Evolutionary conservation across 2,329 filamentous ascomycete species (phyloP), one percentile per base, ranked within the genome.

Genomic region (Verticillium nonalfalfae): DNA sequence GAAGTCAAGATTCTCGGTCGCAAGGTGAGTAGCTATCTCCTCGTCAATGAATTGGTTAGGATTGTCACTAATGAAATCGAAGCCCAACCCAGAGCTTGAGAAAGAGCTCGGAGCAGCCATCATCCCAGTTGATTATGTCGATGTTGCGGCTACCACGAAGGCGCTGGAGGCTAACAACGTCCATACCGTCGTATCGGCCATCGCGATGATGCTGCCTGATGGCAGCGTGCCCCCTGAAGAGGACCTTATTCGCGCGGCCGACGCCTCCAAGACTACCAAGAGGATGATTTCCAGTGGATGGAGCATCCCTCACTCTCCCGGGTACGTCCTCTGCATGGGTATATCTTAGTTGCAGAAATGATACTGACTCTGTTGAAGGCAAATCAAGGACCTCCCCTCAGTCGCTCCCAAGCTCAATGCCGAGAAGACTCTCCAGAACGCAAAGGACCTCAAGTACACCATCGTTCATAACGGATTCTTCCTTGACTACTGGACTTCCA

Each of bases 281-380:
- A 66, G 78, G 26, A 76, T 79, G 56, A 73, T 81, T 33, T 71
- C 78, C 0, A 81, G 75, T 63, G 70, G 74, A 60, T 81, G 72
- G 68, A 76, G 72, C 4, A 70, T 73, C 15, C 68, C 73, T 1
- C 68, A 73, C 59, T 71, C 68, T 1, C 56, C 69, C 10, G 67
- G 72, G 74, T 75, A 66, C 52, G 65, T 66, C 10, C 9, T 31
- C 5, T 31, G 26, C 5, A 31, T 4, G 26, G 26, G 26, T 5
- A 31, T n/a, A 5, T 18, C 40, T 18, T 34, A 18, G 15, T 34
- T n/a, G 33, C 56, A 18, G 15, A 15, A 40, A 39, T 11, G 34
- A 11, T 31, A 40, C 56, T 57, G 33, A 57, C 56, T 21, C 26
- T n/a, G 13, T 26, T n/a, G 54, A 26, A 56, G 50, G 9, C 58